These are phyloP conservation scores for Neonectria sp. DNA, from an alignment of 2,329 filamentous ascomycete species.

Conservation along the genomic window DNA sequence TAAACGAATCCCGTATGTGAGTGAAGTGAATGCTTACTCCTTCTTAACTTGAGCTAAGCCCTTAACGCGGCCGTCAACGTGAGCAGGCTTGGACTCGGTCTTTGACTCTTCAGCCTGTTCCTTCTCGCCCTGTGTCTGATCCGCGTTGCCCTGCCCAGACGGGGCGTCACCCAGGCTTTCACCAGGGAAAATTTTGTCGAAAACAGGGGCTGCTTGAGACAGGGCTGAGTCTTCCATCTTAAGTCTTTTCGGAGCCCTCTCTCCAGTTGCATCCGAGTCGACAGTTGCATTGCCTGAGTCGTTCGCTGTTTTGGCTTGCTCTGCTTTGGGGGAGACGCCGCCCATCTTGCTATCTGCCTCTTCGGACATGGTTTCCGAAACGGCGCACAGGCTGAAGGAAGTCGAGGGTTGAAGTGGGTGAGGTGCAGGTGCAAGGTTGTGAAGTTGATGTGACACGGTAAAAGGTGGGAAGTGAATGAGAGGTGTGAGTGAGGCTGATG, in stretches of 20 bases:
- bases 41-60: constrained; percentile 81
- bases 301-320: constrained; percentile 31
- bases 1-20: constrained; percentile 12
- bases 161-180: not conserved
- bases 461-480: not conserved
- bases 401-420: not conserved
- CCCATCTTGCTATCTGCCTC: constrained; percentile 43
- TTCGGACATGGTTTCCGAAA: constrained; percentile 46
- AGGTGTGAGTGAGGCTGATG: constrained; percentile 12
- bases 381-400: not conserved
- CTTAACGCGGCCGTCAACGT: constrained; percentile 56
- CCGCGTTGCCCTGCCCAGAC: constrained; percentile 32
- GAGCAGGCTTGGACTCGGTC: constrained; percentile 28
- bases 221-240: constrained; percentile 62
- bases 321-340: constrained; percentile 38
- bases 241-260: constrained; percentile 71
- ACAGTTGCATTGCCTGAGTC: constrained; percentile 33
- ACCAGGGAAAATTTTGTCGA: constrained; percentile 35
- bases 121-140: constrained; percentile 37
- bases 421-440: not conserved
- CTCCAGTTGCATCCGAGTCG: constrained; percentile 36
- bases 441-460: constrained; percentile 3
- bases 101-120: constrained; percentile 29
- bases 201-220: constrained; percentile 34
- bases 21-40: constrained; percentile 68